A percentile compares a stretch with the other conserved stretches of the same genome.
These are phyloP conservation scores for Eucalyptus curtisii DNA, from an alignment of 345 rosid species.

Conservation along the genomic window DNA sequence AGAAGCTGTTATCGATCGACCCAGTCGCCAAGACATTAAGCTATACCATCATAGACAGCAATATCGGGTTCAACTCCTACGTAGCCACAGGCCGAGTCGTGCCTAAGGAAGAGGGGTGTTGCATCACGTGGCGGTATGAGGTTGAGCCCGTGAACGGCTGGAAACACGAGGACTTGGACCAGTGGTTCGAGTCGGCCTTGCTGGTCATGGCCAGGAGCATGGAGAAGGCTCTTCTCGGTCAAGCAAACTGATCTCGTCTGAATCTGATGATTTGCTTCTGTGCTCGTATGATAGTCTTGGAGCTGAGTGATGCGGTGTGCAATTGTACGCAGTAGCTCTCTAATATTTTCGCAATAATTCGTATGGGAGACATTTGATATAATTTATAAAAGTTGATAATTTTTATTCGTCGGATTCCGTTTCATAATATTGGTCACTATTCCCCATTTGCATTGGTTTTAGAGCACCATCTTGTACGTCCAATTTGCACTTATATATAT, in stretches of 20 bases:
- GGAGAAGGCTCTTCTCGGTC: constrained; percentile 10
- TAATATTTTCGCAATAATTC: not conserved
- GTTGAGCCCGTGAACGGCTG: constrained; percentile 30
- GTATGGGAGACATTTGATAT: too few relatives aligned
- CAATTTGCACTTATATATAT: not conserved
- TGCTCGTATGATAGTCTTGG: not conserved
- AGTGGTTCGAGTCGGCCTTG: constrained; percentile 14
- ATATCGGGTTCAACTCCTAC: constrained; percentile 22
- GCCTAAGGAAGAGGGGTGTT: constrained; percentile 7
- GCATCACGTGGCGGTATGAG: constrained; percentile 23
- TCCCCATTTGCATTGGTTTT: not conserved
- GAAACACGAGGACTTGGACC: constrained; percentile 24
- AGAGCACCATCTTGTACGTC: not conserved
- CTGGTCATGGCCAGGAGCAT: constrained; percentile 29
- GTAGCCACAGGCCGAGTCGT: constrained; percentile 13
- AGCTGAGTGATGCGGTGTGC: not conserved
- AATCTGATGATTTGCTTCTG: not conserved
- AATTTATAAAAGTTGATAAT: too few relatives aligned
- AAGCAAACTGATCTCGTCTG: not conserved
- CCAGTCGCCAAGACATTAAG: not conserved
- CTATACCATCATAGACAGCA: constrained; percentile 24
- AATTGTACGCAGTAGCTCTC: not conserved
- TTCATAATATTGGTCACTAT: not conserved
- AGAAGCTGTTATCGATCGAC: constrained; percentile 9
- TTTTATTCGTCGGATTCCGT: too few relatives aligned